Evolutionary conservation across 1,284 basidiomycete species (phyloP), one percentile per base, ranked within the genome.

Genomic region (Ganoderma lingzhi): DNA sequence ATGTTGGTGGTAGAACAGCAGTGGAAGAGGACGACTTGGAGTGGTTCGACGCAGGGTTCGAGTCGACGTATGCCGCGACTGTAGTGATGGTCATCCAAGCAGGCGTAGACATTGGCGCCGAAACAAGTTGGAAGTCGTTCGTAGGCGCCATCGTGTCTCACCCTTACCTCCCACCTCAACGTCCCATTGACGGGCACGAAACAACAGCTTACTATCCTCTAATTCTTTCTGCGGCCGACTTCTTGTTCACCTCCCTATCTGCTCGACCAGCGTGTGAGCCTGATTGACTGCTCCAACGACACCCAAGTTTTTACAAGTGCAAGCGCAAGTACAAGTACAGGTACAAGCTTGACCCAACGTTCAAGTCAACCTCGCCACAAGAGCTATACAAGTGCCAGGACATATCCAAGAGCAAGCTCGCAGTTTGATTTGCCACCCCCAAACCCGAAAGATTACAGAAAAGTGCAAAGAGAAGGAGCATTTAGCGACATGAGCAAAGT

Each of bases 401-500:
- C 30, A 3, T 56, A 32, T 56, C 12, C 15, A 12, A 56, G 30
- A 56, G 30, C 53, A 56, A 19, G 1, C 4, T 9, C 30, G 15
- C 17, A 9, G 15, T 19, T 17, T 19, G 10, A 35, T 32, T 8
- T 35, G 14, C 53, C 32, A 17, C 15, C 15, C 2, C 51, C 12
- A 23, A 44, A 17, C 39, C 30, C 14, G 12, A 41, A 23, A 3
- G 23, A 28, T 6, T 14, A 15, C 23, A 23, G 39, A n/a, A 42
- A 30, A 3, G 14, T 12, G n/a, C 14, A 12, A 42, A 39, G 23
- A 23, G 23, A 17, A 42, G 39, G 3, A n/a, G 9, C 41, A 42
- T 30, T 19, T 6, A 15, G n/a, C 62, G 39, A 48, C 39, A 85
- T 86, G 85, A 85, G 84, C 73, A 86, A 85, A 79, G 85, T 86